These are phyloP conservation scores for Moesziomyces parantarcticus DNA, from an alignment of 1,284 basidiomycete species.

Conservation along the genomic window DNA sequence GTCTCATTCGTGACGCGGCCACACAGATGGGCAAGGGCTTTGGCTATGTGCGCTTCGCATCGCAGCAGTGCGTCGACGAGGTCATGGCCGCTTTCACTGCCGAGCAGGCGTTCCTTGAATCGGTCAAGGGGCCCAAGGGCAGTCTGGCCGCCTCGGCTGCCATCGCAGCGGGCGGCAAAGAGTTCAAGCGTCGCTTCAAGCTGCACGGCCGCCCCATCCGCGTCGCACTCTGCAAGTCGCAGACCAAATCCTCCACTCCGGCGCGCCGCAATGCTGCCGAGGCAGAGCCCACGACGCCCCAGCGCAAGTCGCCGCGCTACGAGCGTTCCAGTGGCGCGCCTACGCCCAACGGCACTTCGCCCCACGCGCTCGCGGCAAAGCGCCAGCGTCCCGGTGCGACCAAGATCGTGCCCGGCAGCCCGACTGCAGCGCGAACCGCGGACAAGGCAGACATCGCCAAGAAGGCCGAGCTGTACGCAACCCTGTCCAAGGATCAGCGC, in stretches of 20 bases:
- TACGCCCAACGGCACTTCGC: conserved; percentile 63
- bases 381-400: conserved; percentile 4
- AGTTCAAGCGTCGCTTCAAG: conserved; percentile 63
- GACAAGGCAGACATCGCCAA: conserved; percentile 20
- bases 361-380: conserved; percentile 14
- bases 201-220: conserved; percentile 59
- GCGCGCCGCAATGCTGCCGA: background rate
- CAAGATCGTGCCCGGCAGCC: conserved; percentile 23
- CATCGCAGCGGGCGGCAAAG: conserved; percentile 49
- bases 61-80: conserved; percentile 71
- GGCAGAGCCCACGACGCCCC: conserved; percentile 26
- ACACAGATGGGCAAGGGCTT: conserved; percentile 98
- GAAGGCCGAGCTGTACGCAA: conserved; percentile 50
- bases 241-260: conserved; percentile 31
- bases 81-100: conserved; percentile 61
- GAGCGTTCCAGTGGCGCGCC: conserved; percentile 60
- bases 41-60: conserved; percentile 88
- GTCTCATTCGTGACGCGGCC: conserved; percentile 88
- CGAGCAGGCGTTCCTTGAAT: conserved; percentile 59
- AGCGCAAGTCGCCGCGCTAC: conserved; percentile 29
- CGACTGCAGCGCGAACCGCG: conserved; percentile 4
- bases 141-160: conserved; percentile 39
- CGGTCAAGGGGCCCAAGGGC: conserved; percentile 34
- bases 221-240: conserved; percentile 61
- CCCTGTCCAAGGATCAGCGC: conserved; percentile 57